These are phyloP conservation scores for Trametes cingulata DNA, from an alignment of 768 basidiomycete species.

Conservation along the genomic window DNA sequence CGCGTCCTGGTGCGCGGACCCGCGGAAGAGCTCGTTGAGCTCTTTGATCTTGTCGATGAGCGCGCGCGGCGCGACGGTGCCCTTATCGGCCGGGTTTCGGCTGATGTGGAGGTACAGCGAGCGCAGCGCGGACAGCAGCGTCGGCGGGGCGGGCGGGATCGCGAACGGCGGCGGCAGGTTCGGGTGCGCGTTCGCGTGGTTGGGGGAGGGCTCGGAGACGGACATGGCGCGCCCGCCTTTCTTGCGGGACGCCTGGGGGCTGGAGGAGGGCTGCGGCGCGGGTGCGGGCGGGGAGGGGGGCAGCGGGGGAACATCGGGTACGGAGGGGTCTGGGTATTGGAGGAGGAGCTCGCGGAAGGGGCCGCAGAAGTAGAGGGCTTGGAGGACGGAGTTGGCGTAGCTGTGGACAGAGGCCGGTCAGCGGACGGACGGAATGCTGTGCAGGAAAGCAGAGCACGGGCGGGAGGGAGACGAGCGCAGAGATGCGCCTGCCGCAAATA, in stretches of 20 bases:
- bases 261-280: conserved; percentile 34
- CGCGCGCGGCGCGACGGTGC: conserved; percentile 85
- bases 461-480: too few species aligned
- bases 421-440: neutral
- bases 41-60: conserved; percentile 94
- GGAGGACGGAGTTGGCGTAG: conserved; percentile 98
- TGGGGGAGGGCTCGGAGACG: conserved; percentile 31
- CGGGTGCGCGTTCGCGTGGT: conserved; percentile 25
- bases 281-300: conserved; percentile 27
- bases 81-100: conserved; percentile 72
- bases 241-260: conserved; percentile 42
- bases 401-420: conserved; percentile 40
- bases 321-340: conserved; percentile 59
- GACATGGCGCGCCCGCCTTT: conserved; percentile 57
- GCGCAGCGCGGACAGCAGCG: conserved; percentile 89
- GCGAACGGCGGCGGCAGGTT: conserved; percentile 39
- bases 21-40: conserved; percentile 87
- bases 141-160: conserved; percentile 62
- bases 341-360: conserved; percentile 91
- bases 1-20: conserved; percentile 95
- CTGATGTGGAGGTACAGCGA: conserved; percentile 89
- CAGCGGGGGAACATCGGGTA: conserved; percentile 38
- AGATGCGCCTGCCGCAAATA: too few species aligned
- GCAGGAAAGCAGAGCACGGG: too few species aligned
- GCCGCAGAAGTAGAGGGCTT: conserved; percentile 92